Conservation (phyloP, 2,329 filamentous ascomycete species). For the Celoporthe dispersa region DNA sequence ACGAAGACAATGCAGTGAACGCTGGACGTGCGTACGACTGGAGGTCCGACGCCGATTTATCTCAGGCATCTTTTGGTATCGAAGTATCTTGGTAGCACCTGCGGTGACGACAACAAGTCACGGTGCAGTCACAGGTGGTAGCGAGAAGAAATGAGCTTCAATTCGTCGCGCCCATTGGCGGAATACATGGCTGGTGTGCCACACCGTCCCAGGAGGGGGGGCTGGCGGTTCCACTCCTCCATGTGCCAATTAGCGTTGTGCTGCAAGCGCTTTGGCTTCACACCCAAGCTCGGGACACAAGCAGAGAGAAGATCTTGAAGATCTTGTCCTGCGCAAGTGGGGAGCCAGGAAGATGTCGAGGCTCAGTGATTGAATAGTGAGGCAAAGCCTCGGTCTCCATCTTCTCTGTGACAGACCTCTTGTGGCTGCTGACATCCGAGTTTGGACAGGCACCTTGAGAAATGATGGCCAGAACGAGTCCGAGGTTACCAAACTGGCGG, state of each 20-base stretch:
- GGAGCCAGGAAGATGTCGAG: neutral
- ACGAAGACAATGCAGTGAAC: neutral
- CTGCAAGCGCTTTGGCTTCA: constrained; percentile 27
- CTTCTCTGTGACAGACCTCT: neutral
- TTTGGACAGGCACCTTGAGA: neutral
- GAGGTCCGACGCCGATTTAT: neutral
- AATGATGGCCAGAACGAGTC: neutral
- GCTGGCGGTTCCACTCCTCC: constrained; percentile 13
- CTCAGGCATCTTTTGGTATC: neutral
- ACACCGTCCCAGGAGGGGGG: neutral
- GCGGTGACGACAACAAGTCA: constrained; percentile 20
- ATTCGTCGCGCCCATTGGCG: constrained; percentile 19
- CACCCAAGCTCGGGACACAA: neutral
- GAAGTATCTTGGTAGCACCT: neutral
- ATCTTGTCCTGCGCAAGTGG: constrained; percentile 24
- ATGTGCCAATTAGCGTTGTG: constrained; percentile 28
- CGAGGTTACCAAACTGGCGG: neutral
- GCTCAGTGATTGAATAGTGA: neutral
- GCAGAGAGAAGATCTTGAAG: constrained; percentile 14
- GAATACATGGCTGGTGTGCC: constrained; percentile 16
- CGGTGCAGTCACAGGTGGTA: constrained; percentile 18
- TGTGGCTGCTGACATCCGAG: neutral
- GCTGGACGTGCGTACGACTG: neutral
- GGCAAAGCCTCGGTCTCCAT: neutral
- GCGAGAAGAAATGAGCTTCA: neutral